Percentiles rank a stretch among this genome's conserved stretches.
Conservation (phyloP, 371 early-diverging fungal genomes). For the Circinella minor region DNA sequence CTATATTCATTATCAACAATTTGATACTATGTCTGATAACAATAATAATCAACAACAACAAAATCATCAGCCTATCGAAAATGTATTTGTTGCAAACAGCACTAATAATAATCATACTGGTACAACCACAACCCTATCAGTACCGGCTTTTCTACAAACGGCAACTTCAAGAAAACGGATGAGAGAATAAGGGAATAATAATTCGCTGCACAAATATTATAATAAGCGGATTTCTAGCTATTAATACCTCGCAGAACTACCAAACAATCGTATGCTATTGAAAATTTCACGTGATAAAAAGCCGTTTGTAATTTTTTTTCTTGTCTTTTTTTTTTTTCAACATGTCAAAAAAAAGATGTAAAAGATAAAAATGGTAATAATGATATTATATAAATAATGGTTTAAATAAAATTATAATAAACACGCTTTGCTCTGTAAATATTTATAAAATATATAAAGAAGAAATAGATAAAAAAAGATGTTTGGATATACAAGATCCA, state of each 20-base stretch:
- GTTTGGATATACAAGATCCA: not conserved
- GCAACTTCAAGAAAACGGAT: not conserved
- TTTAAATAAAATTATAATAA: conserved; percentile 7
- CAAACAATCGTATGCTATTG: no score
- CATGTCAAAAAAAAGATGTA: not conserved
- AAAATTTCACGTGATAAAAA: no score
- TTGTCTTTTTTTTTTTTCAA: not conserved
- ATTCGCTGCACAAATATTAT: no score
- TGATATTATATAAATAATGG: not conserved
- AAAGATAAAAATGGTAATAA: not conserved
- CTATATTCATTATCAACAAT: no score
- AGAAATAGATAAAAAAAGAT: conserved; percentile 4
- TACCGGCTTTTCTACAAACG: not conserved
- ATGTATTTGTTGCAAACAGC: no score
- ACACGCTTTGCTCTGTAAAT: conserved; percentile 13
- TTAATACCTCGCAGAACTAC: no score
- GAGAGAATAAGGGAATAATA: not conserved
- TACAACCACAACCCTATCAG: no score
- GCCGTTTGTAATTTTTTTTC: not conserved
- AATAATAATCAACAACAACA: no score
- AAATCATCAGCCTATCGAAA: no score
- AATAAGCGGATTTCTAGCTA: no score
- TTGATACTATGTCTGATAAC: no score
- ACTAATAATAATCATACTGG: no score
- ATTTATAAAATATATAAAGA: not conserved